phyloP scores from a whole-genome alignment of 805 yeast species.

The Metschnikowia shivogae region DNA sequence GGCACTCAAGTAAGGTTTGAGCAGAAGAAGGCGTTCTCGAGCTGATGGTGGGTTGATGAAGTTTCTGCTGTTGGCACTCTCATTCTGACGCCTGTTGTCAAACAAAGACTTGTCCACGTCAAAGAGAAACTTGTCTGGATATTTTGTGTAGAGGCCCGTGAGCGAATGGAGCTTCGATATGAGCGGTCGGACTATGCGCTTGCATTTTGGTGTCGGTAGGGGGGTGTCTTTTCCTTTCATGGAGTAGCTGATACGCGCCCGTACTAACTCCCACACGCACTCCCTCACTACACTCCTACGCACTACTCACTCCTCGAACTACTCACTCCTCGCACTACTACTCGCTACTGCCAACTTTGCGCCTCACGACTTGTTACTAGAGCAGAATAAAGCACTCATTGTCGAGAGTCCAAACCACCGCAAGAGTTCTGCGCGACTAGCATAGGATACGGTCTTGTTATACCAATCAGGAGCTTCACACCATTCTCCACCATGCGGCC shows the following conservation, averaged over 20 bases:
- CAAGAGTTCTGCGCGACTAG: no score
- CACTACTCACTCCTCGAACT: no score
- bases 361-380: no score
- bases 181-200: conserved; percentile 35
- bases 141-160: conserved; percentile 25
- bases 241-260: neutral
- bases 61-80: no score
- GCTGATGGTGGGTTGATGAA: conserved; percentile 15
- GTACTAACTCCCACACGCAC: neutral
- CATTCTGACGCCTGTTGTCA: no score
- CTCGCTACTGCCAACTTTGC: no score
- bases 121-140: conserved; percentile 20
- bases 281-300: neutral
- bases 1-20: conserved; percentile 24
- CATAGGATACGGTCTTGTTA: no score
- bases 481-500: neutral
- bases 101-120: conserved; percentile 4
- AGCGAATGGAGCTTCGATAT: conserved; percentile 33
- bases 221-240: conserved; percentile 1
- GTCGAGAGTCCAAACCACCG: no score
- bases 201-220: conserved; percentile 25
- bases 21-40: conserved; percentile 21
- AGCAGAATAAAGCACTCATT: no score
- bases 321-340: no score
- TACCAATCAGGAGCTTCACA: no score